Evolutionary conservation across 2,329 filamentous ascomycete species (phyloP), one percentile per base, ranked within the genome.

Genomic region (Exophiala phaeomuriformis): DNA sequence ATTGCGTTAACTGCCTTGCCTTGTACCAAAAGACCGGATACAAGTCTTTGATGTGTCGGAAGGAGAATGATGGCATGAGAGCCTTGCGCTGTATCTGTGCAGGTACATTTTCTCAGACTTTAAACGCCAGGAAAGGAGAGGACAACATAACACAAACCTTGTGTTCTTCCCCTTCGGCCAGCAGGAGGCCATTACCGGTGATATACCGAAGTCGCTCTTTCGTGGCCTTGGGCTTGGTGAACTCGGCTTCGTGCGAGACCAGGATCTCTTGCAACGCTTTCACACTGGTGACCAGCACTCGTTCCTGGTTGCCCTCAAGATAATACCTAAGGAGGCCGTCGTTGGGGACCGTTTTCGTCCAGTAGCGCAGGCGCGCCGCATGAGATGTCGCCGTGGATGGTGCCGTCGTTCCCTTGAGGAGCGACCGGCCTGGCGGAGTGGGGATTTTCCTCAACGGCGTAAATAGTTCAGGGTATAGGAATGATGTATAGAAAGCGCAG

Each of bases 161-260:
- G 68, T 96, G 90, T 64, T 90, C 86, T 8, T 93, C 86, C n/a
- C 90, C 90, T 69, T 96, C 90, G 1, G 88, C 86, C 7, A 95
- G 72, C 32, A 96, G 70, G 5, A 75, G 36, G 0, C 73, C 72
- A 49, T 69, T 61, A 0, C 73, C 73, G 1, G 70, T 61, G 4
- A 72, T 45, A 12, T 64, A 67, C 3, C 59, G 58, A 29, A 75
- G 56, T 5, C 64, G 72, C 32, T 86, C 61, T 31, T 74, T 64
- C 1, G 27, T 9, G 6, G 12, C 8, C 8, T 62, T 48, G 0
- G 85, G 84, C 65, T 88, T 88, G 39, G 75, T 64, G 61, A 86
- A 90, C 7, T 28, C 12, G 28, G 12, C 6, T 39, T 84, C 79
- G 65, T 90, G 88, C 56, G 75, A 80, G 55, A 82, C 79, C 1